Evolutionary conservation across 768 basidiomycete genomes (phyloP).

Genomic region (Agrocybe praecox): DNA sequence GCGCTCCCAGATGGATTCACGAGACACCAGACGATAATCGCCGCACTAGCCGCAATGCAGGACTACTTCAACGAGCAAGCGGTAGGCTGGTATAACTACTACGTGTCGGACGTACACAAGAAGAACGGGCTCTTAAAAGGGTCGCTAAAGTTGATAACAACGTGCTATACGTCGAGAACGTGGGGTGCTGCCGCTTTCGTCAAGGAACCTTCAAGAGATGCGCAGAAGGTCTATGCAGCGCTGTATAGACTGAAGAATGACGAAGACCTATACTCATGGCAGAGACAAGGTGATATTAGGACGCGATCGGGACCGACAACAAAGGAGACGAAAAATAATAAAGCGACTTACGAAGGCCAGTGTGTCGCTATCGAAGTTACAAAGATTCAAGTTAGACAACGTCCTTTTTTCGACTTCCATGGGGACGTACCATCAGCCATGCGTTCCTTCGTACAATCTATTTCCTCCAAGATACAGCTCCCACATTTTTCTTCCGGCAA

Average conservation of each 20-base stretch:
- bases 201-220: not conserved
- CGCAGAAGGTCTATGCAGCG: not conserved
- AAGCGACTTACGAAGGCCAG: not conserved
- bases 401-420: not conserved
- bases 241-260: not conserved
- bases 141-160: slow-evolving; percentile 1
- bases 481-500: too few relatives aligned
- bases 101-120: not conserved
- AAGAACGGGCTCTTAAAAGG: not conserved
- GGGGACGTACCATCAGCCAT: not conserved
- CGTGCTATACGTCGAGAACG: slow-evolving; percentile 2
- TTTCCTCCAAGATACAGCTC: not conserved
- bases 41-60: not conserved
- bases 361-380: slow-evolving; percentile 6
- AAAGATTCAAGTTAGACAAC: not conserved
- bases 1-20: not conserved
- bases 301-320: not conserved
- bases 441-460: not conserved
- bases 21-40: not conserved
- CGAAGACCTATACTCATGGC: not conserved
- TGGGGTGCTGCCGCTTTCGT: slow-evolving; percentile 3
- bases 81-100: slow-evolving; percentile 1
- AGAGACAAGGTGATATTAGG: not conserved
- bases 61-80: slow-evolving; percentile 3
- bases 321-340: not conserved